Evolutionary conservation across 352 stramenopile species (phyloP).

Genomic region (Phytophthora citrophthora): DNA sequence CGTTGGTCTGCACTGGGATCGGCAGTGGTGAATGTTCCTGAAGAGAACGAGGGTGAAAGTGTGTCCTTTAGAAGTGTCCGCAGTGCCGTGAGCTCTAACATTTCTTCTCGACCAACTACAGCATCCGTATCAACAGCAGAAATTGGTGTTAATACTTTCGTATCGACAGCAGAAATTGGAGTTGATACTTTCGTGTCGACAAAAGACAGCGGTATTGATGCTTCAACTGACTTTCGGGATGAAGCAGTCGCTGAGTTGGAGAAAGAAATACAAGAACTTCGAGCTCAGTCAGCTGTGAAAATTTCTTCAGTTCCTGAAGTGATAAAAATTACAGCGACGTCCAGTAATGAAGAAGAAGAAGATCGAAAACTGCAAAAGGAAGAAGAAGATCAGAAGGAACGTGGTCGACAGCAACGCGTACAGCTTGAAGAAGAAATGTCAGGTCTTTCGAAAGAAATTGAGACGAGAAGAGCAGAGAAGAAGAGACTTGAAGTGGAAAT

Average conservation of each 20-base stretch:
- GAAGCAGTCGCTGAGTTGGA: conserved; percentile 27
- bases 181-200: neutral
- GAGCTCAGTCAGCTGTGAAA: conserved; percentile 21
- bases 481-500: conserved; percentile 60
- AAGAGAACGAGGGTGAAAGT: neutral
- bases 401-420: conserved; percentile 22
- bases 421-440: conserved; percentile 35
- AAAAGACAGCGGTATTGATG: conserved; percentile 27
- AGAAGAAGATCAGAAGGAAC: conserved; percentile 1
- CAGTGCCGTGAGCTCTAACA: too few species aligned
- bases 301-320: neutral
- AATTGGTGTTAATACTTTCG: neutral
- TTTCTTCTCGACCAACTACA: conserved; percentile 7
- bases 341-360: neutral
- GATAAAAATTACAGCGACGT: neutral
- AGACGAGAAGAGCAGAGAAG: conserved; percentile 50
- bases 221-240: conserved; percentile 4
- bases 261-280: conserved; percentile 38
- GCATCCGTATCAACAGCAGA: too few species aligned
- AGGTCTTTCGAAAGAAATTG: conserved; percentile 45
- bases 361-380: conserved; percentile 10
- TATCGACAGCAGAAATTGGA: conserved; percentile 2
- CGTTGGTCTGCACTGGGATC: conserved; percentile 55
- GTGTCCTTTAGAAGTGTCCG: neutral
- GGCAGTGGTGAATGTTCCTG: conserved; percentile 22